These are phyloP conservation scores for Betula pendula DNA, from an alignment of 306 rosid species.

Conservation along the genomic window DNA sequence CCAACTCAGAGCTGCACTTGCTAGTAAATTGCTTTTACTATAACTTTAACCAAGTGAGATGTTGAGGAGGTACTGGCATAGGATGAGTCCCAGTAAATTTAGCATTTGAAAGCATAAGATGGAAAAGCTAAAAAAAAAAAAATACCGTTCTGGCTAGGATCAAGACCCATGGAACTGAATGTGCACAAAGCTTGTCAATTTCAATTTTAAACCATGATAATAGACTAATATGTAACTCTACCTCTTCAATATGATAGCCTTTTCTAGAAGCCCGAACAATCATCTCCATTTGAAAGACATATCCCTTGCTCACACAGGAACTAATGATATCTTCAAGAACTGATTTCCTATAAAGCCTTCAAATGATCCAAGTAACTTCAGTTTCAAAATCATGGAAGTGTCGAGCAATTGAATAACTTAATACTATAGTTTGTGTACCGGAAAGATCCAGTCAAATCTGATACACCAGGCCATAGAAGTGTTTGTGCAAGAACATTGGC, in stretches of 20 bases:
- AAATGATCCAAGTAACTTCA: slow-evolving; percentile 26
- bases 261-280: slow-evolving; percentile 96
- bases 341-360: slow-evolving; percentile 84
- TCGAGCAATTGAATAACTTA: slow-evolving; percentile 10
- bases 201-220: slow-evolving; percentile 16
- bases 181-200: background rate
- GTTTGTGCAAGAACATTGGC: slow-evolving; percentile 99
- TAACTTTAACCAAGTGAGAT: background rate
- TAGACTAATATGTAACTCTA: slow-evolving; percentile 24
- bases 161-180: background rate
- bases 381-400: slow-evolving; percentile 26
- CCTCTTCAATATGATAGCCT: slow-evolving; percentile 91
- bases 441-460: slow-evolving; percentile 97
- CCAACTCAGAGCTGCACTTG: too few relatives aligned
- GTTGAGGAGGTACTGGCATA: background rate
- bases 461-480: slow-evolving; percentile 93
- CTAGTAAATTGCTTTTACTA: background rate
- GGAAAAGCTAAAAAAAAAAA: background rate
- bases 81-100: background rate
- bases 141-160: background rate
- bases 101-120: background rate
- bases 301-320: slow-evolving; percentile 91
- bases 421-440: slow-evolving; percentile 48
- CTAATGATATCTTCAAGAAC: slow-evolving; percentile 91
- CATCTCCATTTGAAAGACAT: slow-evolving; percentile 99